These are phyloP conservation scores for Xanthoconium purpureum DNA, from an alignment of 768 basidiomycete genomes.

Conservation along the genomic window DNA sequence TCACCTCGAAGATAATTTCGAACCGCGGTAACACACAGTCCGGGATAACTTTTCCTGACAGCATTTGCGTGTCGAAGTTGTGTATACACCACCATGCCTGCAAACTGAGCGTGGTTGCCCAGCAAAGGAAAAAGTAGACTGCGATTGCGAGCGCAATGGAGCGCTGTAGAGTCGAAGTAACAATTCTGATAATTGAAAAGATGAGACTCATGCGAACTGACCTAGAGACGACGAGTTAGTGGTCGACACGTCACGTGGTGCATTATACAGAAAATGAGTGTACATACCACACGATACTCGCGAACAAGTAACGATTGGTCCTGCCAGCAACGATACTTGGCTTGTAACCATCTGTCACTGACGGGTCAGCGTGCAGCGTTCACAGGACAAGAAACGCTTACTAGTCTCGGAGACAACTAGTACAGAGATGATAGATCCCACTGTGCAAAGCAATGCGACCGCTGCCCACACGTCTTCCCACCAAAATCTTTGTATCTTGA, in stretches of 20 bases:
- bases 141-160: not conserved
- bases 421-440: not conserved
- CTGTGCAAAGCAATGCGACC: slow-evolving; percentile 1
- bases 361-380: not conserved
- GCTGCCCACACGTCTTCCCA: slow-evolving; percentile 26
- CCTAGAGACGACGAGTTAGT: not conserved
- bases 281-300: slow-evolving; percentile 10
- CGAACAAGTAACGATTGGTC: slow-evolving; percentile 11
- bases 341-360: not conserved
- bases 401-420: not conserved
- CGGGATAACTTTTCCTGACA: not conserved
- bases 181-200: slow-evolving; percentile 11
- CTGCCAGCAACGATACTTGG: not conserved
- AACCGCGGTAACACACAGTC: not conserved
- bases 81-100: slow-evolving; percentile 9
- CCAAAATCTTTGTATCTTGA: slow-evolving; percentile 18
- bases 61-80: too few species aligned
- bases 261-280: not conserved
- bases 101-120: slow-evolving; percentile 2
- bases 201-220: slow-evolving; percentile 21
- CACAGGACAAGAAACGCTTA: not conserved
- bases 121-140: not conserved
- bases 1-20: slow-evolving; percentile 1
- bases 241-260: not conserved
- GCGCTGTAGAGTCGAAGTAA: not conserved